Evolutionary conservation across 768 basidiomycete species (phyloP), one percentile per base, ranked within the genome.

Genomic region (Leccinum rimulosum): DNA sequence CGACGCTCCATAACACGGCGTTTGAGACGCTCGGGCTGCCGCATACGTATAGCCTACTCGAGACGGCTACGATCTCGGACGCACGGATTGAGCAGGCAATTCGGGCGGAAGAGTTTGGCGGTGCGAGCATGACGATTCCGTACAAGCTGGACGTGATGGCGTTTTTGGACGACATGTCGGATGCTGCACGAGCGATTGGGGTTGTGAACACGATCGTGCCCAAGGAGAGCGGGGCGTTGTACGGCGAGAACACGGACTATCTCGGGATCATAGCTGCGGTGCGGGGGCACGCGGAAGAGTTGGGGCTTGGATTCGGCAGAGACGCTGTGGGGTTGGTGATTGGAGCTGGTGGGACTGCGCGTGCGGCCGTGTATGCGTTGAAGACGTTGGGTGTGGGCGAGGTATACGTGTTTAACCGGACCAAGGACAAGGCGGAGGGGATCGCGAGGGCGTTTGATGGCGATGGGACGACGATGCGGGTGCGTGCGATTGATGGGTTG

Each of bases 211-310:
- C 95, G 49, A 83, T 98, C 72, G 80, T 94, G 17, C 66, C 70
- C 3, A 65, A 67, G 3, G 73, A 73, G 3, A 73, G 73, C 8
- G 68, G 74, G 2, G 75, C 77, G n/a, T 77, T 98, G 17, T 79
- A 83, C 48, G 97, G 97, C 2, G 95, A 98, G 68, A 99, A 98
- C 76, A 97, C 95, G 0, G 97, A 98, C 68, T 98, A 96, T 89
- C 74, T 91, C 51, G 96, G 93, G 0, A 95, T 99, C 64, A 80
- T 80, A 15, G 78, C 85, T 17, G 81, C 78, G 64, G 80, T 87
- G 54, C 66, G 67, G 14, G 70, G 76, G 2, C 77, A 76, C 38
- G 74, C 85, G 25, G 59, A 58, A 57, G 47, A 60, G 66, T 68
- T 71, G 47, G 64, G 8, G 0, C 14, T 60, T 2, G 52, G 57